Base-by-base conservation (phyloP, 306 rosid genomes). In the Lathyrus oleraceus region DNA sequence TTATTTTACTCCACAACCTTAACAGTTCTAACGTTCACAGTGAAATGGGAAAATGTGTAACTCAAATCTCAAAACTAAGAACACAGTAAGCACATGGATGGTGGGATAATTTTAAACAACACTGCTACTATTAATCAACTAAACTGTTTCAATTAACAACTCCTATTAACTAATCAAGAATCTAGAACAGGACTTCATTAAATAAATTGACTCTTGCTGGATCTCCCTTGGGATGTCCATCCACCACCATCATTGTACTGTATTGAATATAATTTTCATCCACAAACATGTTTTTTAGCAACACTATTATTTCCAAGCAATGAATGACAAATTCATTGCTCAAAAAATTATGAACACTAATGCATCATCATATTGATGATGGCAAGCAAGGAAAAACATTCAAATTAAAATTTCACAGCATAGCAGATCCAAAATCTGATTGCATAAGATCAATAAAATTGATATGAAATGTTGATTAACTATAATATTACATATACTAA, bases 381-480 rank as follows among this genome's bases (percentile, higher is more conserved):
- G 12, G 32, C 13, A 48, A 70, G 38, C 8, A 54, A 49, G 8
- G 38, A 42, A 32, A 67, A 47, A n/a, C 66, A 54, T 67, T 57
- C 20, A 36, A 47, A 47, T 23, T 13, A 76, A 76, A 81, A 65
- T 30, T 56, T 52, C 21, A 73, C 56, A 53, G 38, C 45, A 75
- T 10, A 61, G 25, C 25, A 19, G 27, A 71, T 74, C 16, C 38
- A 2, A 52, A 60, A 60, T 60, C 67, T 45, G 65, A 81, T 77
- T 67, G 75, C 77, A 64, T 78, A 78, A 82, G 59, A 78, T 78
- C 62, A 81, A 84, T 80, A 83, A 42, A 42, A 42, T 2, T 13
- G 79, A 85, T 72, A 82, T 81, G 78, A 83, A 83, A 65, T 83
- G 86, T 68, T 86, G 74, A 52, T 80, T 77, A 57, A 57, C 62